A percentile compares a stretch with the other conserved stretches of the same genome.
Evolutionary conservation across 2,329 filamentous ascomycete genomes (phyloP).

Genomic region (Paecilomyces sp.): DNA sequence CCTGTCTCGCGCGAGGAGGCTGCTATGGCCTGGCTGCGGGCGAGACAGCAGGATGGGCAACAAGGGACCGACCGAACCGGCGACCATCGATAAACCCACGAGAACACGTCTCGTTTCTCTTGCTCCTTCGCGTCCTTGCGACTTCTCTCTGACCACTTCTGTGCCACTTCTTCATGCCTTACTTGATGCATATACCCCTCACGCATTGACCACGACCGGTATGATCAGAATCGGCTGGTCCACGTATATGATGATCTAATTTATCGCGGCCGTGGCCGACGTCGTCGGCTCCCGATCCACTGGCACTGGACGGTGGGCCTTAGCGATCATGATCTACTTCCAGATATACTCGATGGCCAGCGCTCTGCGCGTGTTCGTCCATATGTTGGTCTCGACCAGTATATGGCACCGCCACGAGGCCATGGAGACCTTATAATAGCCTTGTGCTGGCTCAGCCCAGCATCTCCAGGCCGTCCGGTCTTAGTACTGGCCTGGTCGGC

Average conservation of each 20-base stretch:
- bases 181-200: background rate
- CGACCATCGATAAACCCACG: background rate
- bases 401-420: background rate
- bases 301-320: background rate
- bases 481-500: background rate
- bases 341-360: background rate
- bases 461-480: background rate
- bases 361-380: background rate
- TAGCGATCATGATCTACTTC: background rate
- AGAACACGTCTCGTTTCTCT: background rate
- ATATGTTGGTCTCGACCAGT: background rate
- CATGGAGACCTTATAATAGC: background rate
- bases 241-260: background rate
- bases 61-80: background rate
- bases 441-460: background rate
- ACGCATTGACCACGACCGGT: background rate
- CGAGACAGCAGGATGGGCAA: constrained; percentile 15
- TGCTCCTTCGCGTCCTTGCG: background rate
- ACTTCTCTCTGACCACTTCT: background rate
- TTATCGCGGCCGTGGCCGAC: background rate
- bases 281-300: background rate
- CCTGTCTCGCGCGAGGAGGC: constrained; percentile 29
- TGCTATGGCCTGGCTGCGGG: constrained; percentile 24
- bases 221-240: background rate
- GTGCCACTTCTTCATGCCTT: background rate